Base-by-base conservation (phyloP, 2,329 filamentous ascomycete species). In the Monilinia laxa region DNA sequence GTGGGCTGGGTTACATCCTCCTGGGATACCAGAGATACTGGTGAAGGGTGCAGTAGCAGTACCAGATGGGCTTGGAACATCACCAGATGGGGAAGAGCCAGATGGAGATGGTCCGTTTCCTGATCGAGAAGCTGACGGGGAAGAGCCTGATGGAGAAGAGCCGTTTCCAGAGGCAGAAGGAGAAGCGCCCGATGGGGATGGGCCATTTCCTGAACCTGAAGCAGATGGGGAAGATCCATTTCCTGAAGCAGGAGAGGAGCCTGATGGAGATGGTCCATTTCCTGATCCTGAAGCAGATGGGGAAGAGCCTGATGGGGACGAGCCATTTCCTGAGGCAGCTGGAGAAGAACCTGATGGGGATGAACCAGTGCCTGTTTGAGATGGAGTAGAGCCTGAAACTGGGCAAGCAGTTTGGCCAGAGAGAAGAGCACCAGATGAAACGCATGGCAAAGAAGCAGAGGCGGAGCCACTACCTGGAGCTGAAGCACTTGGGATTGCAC, bases 211-310 rank as follows among this genome's bases (percentile, higher is more conserved):
- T 28, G 28, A 28, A 28, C 3, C 28, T 28, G 28, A 28, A 28
- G 28, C 62, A 35, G 62, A 64, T 56, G 56, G 40, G 11, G 16
- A 45, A 14, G 56, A 28, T 16, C 40, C 56, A 31, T 42, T 58
- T 58, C 35, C 40, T 45, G 49, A 64, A 0, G 52, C 38, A 31
- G 49, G 56, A 0, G 52, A 28, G 28, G 28, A 28, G 28, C 28
- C 52, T 49, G 25, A 18, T 56, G 62, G 51, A 14, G 25, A 57
- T 3, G 62, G 38, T 10, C 1, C 38, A 38, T 38, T 38, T 38
- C 38, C 38, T 38, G 35, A 38, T 4, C 35, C 35, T 38, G 35
- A 12, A 38, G 35, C 35, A 38, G 31, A 35, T 35, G 31, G 31
- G 7, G 31, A 35, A 35, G 31, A 35, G 2, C 49, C 40, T 10